Percentiles rank a stretch among this genome's conserved stretches.
Conservation (phyloP, 1,284 basidiomycete species). For the Cryptococcus neoformans region DNA sequence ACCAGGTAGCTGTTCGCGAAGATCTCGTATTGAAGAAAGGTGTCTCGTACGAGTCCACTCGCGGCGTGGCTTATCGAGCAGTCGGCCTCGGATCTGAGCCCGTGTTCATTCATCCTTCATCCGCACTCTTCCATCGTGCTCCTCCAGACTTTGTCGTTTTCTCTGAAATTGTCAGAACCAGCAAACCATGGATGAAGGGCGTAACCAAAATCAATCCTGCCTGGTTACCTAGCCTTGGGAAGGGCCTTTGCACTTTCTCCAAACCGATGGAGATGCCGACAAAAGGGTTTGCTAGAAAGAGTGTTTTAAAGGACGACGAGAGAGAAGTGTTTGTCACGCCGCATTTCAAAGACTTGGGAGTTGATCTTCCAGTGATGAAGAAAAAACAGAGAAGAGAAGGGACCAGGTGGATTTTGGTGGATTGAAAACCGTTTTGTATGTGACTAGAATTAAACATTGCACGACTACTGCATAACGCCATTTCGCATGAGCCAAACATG, state of each 20-base stretch:
- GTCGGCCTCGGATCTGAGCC: slow-evolving; percentile 73
- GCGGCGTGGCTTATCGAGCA: slow-evolving; percentile 80
- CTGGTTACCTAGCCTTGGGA: slow-evolving; percentile 81
- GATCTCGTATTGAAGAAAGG: slow-evolving; percentile 63
- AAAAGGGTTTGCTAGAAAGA: slow-evolving; percentile 8
- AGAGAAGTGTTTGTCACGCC: slow-evolving; percentile 64
- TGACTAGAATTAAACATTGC: too few relatives aligned
- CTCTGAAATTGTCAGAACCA: slow-evolving; percentile 73
- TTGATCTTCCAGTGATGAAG: slow-evolving; percentile 78
- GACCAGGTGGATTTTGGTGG: slow-evolving; percentile 47
- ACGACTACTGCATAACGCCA: too few relatives aligned
- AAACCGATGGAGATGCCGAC: slow-evolving; percentile 71
- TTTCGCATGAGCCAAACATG: too few relatives aligned
- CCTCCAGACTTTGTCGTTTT: slow-evolving; percentile 90
- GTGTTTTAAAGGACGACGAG: slow-evolving; percentile 35
- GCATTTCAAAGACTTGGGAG: slow-evolving; percentile 73
- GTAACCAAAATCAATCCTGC: slow-evolving; percentile 81
- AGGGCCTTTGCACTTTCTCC: slow-evolving; percentile 79
- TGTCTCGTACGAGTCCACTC: slow-evolving; percentile 66
- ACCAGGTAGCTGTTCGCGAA: slow-evolving; percentile 91
- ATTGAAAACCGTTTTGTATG: slow-evolving; percentile 5
- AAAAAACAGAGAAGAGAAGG: slow-evolving; percentile 49
- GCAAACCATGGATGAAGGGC: slow-evolving; percentile 77
- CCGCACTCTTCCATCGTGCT: slow-evolving; percentile 63
- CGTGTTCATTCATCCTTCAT: slow-evolving; percentile 90